phyloP scores from a whole-genome alignment of 2,329 filamentous ascomycete genomes.

The Juglanconis sp. region DNA sequence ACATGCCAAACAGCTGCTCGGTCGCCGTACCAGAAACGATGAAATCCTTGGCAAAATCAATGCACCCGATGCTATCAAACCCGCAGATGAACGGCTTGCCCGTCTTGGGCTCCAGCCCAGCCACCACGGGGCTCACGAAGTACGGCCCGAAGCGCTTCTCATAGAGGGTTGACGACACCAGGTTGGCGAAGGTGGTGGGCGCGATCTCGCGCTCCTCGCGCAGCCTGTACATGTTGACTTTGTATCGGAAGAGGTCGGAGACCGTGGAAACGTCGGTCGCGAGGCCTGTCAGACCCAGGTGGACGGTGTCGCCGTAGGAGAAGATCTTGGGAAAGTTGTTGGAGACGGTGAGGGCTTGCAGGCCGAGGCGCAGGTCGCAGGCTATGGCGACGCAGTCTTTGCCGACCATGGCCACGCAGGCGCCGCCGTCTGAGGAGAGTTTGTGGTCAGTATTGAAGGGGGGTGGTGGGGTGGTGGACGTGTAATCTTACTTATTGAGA shows the following conservation, averaged over 20 bases:
- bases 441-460: constrained; percentile 20
- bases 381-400: constrained; percentile 99
- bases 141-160: constrained; percentile 94
- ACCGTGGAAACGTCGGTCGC: constrained; percentile 95
- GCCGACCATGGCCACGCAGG: constrained; percentile 97
- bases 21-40: constrained; percentile 95
- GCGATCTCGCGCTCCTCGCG: constrained; percentile 96
- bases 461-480: background rate
- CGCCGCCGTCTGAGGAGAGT: constrained; percentile 68
- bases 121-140: constrained; percentile 93
- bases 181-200: constrained; percentile 92
- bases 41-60: constrained; percentile 99
- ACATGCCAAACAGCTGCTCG: constrained; percentile 98
- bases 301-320: constrained; percentile 84
- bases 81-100: constrained; percentile 97
- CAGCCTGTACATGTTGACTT: constrained; percentile 99
- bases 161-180: constrained; percentile 87
- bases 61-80: constrained; percentile 98
- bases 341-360: constrained; percentile 93
- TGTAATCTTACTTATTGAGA: constrained; percentile 75
- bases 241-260: constrained; percentile 96
- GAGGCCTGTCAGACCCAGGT: constrained; percentile 91
- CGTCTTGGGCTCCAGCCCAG: constrained; percentile 90
- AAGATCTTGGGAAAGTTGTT: constrained; percentile 99
- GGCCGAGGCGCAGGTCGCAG: constrained; percentile 94